phyloP scores from a whole-genome alignment of 495 filamentous ascomycete genomes.

The Talaromyces ruber region DNA sequence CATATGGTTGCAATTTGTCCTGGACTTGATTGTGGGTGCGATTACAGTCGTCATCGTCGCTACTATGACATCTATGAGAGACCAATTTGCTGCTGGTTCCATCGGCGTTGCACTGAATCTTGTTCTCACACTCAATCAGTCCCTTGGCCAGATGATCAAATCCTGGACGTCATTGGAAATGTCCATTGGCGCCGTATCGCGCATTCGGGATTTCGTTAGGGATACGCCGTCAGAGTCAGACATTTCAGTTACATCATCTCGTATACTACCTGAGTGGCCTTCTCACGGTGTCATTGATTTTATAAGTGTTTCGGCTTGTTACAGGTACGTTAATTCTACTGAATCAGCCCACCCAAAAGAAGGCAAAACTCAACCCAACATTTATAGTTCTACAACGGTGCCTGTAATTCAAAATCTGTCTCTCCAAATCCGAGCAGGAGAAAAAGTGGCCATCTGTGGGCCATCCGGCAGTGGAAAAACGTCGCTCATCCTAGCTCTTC shows the following conservation, averaged over 20 bases:
- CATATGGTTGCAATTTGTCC: slow-evolving; percentile 65
- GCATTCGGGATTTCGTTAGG: slow-evolving; percentile 45
- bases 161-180: slow-evolving; percentile 49
- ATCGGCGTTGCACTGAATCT: slow-evolving; percentile 51
- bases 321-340: slow-evolving; percentile 20
- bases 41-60: slow-evolving; percentile 45
- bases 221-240: slow-evolving; percentile 36
- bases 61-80: slow-evolving; percentile 33
- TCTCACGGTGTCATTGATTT: slow-evolving; percentile 42
- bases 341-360: neutral
- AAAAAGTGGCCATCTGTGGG: slow-evolving; percentile 49
- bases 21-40: slow-evolving; percentile 49
- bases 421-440: slow-evolving; percentile 40
- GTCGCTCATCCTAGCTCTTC: slow-evolving; percentile 42
- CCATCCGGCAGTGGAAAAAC: slow-evolving; percentile 36
- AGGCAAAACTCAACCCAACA: neutral
- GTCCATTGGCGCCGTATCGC: slow-evolving; percentile 45
- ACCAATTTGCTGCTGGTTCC: slow-evolving; percentile 33
- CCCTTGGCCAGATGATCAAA: slow-evolving; percentile 30
- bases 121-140: slow-evolving; percentile 43
- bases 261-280: slow-evolving; percentile 33
- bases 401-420: slow-evolving; percentile 41
- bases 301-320: slow-evolving; percentile 27
- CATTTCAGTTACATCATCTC: neutral
- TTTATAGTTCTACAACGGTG: slow-evolving; percentile 17